A percentile compares a stretch with the other conserved stretches of the same genome.
Evolutionary conservation across 2,329 filamentous ascomycete species (phyloP).

Genomic region (Pestalotiopsis sp.): DNA sequence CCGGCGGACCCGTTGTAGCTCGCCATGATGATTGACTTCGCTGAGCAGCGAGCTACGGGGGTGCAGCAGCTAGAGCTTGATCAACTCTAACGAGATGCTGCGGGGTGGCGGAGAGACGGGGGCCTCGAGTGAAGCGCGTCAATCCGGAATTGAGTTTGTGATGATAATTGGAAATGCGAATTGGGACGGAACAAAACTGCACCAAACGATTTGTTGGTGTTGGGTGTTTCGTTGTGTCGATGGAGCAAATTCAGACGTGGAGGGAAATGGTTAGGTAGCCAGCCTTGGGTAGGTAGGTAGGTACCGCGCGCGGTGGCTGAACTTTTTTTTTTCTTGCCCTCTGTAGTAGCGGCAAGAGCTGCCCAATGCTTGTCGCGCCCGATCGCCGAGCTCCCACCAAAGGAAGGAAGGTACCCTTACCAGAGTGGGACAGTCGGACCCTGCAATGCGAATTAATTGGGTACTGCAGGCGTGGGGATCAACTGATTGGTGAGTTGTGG

Average conservation of each 20-base stretch:
- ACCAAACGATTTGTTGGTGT: neutral
- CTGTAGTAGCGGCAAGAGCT: conserved; percentile 6
- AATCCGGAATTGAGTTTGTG: neutral
- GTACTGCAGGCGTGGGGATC: neutral
- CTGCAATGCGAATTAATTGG: neutral
- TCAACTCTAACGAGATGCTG: conserved; percentile 4
- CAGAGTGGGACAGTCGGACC: neutral
- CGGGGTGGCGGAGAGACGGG: neutral
- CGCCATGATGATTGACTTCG: conserved; percentile 32
- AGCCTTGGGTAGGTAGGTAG: neutral
- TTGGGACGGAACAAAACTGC: neutral
- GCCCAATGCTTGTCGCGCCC: conserved; percentile 10
- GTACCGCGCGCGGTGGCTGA: conserved; percentile 10
- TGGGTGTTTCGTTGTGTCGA: neutral
- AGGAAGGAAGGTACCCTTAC: neutral
- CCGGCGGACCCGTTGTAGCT: conserved; percentile 32
- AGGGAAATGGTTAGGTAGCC: conserved; percentile 5
- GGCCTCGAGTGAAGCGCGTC: conserved; percentile 4
- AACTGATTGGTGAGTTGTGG: neutral
- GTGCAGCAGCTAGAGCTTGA: conserved; percentile 10
- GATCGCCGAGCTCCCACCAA: neutral
- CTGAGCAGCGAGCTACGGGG: conserved; percentile 8
- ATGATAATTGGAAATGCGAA: neutral
- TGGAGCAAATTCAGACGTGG: conserved; percentile 17
- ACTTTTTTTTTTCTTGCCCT: conserved; percentile 6